Base-by-base conservation (phyloP, 108 stramenopile genomes). In the Parmales sp. region DNA sequence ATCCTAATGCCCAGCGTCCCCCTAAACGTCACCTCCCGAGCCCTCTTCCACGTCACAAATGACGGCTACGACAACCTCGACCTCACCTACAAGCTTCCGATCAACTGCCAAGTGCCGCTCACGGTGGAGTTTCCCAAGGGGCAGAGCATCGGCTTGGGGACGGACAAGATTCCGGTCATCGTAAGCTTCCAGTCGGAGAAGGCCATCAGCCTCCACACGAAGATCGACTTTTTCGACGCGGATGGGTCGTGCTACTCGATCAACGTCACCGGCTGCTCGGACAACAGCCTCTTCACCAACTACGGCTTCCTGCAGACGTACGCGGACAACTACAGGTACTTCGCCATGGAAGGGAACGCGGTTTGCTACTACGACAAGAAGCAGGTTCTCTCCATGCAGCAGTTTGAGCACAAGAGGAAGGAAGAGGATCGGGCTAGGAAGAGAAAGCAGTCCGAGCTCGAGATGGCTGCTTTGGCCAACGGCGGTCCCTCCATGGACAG, bases 1-100 rank as follows among this genome's bases (percentile, higher is more conserved):
- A 63, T 83, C 18, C 38, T 69, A 2, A 38, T 85, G n/a, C 84
- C 84, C 13, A 69, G 76, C 18, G 84, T 82, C 28, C 84, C 84
- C 31, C 71, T 81, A 20, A 69, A 68, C 39, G 65, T 81, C 44
- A 50, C 72, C 2, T 44, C 74, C 16, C 37, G 70, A 1, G 79
- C 75, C 13, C 0, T 34, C 9, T 79, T 83, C 38, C 34, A 41
- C 34, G 43, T 85, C 45, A 51, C 44, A 16, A 81, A 81, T 65
- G 45, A 71, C 37, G 84, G 84, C 11, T 85, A 78, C 72, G 78
- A 76, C 50, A 67, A 67, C 44, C 69, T 85, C 28, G 69, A 79
- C 22, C 54, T 85, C 0, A 37, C 48, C 1, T 69, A 83, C 63
- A 23, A 70, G 18, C n/a, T 85, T 19, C 79, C 77, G 9, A 63